phyloP scores from a whole-genome alignment of 2,329 filamentous ascomycete genomes.

The Aspergillaceae sp. region DNA sequence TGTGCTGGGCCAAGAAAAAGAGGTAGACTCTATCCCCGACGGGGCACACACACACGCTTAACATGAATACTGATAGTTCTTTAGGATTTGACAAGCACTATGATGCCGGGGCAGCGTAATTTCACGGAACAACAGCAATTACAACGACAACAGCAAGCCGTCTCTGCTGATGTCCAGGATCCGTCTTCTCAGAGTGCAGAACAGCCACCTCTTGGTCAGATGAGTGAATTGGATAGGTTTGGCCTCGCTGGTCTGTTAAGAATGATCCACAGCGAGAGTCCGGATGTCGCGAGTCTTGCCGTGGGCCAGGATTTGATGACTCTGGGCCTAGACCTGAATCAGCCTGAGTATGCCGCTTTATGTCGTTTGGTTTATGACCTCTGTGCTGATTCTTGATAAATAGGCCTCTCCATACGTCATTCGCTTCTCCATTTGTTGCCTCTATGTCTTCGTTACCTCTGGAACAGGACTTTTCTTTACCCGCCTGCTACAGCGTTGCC shows the following conservation, averaged over 20 bases:
- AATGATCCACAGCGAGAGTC: constrained; percentile 48
- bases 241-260: constrained; percentile 52
- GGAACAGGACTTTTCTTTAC: constrained; percentile 56
- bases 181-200: constrained; percentile 27
- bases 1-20: constrained; percentile 35
- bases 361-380: neutral
- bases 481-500: constrained; percentile 56
- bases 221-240: constrained; percentile 53
- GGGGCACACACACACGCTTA: too few relatives aligned
- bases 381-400: constrained; percentile 4
- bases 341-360: constrained; percentile 44
- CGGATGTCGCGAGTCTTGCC: constrained; percentile 46
- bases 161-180: constrained; percentile 27
- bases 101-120: constrained; percentile 25
- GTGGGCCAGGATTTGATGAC: constrained; percentile 57
- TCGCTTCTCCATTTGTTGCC: constrained; percentile 55
- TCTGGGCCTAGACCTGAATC: constrained; percentile 56
- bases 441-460: constrained; percentile 48
- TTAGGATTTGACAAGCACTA: constrained; percentile 29
- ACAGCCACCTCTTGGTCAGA: constrained; percentile 42
- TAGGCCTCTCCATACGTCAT: constrained; percentile 55
- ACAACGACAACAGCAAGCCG: constrained; percentile 27
- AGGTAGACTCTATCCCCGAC: constrained; percentile 11
- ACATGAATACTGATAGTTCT: too few relatives aligned
- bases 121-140: constrained; percentile 30